Percentiles rank a stretch among this genome's conserved stretches.
These are phyloP conservation scores for Baorangia bicolor DNA, from an alignment of 768 basidiomycete genomes.

Conservation along the genomic window DNA sequence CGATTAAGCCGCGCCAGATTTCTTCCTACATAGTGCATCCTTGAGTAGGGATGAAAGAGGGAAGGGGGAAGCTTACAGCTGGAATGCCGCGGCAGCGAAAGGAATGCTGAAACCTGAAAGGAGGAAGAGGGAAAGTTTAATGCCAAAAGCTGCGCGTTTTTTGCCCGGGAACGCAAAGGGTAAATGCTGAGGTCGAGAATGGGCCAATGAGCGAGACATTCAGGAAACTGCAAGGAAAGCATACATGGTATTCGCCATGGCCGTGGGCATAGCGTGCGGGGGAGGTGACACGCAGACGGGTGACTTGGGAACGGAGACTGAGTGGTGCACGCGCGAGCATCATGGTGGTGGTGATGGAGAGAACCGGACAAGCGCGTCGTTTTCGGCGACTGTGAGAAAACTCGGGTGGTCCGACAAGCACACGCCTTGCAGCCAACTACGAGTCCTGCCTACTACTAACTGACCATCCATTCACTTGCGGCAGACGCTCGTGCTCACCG, in stretches of 20 bases:
- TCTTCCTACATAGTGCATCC: conserved; percentile 39
- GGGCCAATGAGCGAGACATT: conserved; percentile 5
- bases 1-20: conserved; percentile 27
- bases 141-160: conserved; percentile 46
- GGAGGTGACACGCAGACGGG: conserved; percentile 24
- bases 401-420: background rate
- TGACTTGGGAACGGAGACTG: conserved; percentile 39
- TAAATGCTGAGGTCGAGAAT: conserved; percentile 41
- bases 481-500: background rate
- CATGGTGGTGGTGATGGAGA: conserved; percentile 17
- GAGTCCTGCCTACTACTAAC: background rate
- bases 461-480: background rate
- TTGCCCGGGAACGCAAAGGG: conserved; percentile 55
- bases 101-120: conserved; percentile 63
- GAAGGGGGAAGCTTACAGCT: conserved; percentile 51
- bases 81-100: conserved; percentile 57
- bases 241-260: conserved; percentile 53
- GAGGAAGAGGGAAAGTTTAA: conserved; percentile 39
- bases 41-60: background rate
- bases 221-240: background rate
- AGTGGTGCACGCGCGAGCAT: conserved; percentile 49
- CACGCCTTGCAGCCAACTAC: background rate
- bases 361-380: background rate
- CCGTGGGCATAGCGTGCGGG: conserved; percentile 49
- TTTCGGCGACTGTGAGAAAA: conserved; percentile 21